These are phyloP conservation scores for Xylariaceae sp. DNA, from an alignment of 2,329 filamentous ascomycete species.

Conservation along the genomic window DNA sequence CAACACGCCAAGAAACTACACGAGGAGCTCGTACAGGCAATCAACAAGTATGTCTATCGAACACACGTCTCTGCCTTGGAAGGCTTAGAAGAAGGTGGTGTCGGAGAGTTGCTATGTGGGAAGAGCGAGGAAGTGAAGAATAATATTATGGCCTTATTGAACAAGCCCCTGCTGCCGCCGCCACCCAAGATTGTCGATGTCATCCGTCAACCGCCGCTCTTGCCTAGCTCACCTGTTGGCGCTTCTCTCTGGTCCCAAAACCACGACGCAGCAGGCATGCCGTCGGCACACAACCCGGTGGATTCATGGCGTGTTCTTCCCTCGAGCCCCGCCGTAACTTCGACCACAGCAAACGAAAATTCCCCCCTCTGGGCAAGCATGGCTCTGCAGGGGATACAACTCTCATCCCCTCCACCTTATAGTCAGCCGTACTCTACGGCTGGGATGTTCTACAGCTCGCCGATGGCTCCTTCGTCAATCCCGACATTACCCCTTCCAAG, in stretches of 20 bases:
- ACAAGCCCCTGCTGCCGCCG: slow-evolving; percentile 74
- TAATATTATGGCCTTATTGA: slow-evolving; percentile 77
- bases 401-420: slow-evolving; percentile 75
- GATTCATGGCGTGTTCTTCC: slow-evolving; percentile 89
- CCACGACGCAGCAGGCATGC: slow-evolving; percentile 55
- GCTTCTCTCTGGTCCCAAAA: slow-evolving; percentile 77
- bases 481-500: slow-evolving; percentile 77
- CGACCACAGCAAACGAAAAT: slow-evolving; percentile 62
- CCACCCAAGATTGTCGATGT: slow-evolving; percentile 86
- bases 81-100: slow-evolving; percentile 92
- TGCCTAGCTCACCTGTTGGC: slow-evolving; percentile 73
- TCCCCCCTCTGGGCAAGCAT: slow-evolving; percentile 75
- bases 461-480: slow-evolving; percentile 67
- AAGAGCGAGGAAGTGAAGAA: slow-evolving; percentile 91
- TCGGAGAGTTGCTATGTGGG: slow-evolving; percentile 84
- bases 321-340: slow-evolving; percentile 76
- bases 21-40: slow-evolving; percentile 90
- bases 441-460: slow-evolving; percentile 72
- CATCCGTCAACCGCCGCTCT: slow-evolving; percentile 75
- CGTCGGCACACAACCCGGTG: slow-evolving; percentile 53
- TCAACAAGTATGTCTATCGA: slow-evolving; percentile 95
- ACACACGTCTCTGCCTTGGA: slow-evolving; percentile 85
- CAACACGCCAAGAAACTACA: slow-evolving; percentile 94
- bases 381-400: slow-evolving; percentile 64
- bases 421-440: slow-evolving; percentile 72